Base-by-base conservation (phyloP, 371 early-diverging fungal species). In the Mortierella sp. region DNA sequence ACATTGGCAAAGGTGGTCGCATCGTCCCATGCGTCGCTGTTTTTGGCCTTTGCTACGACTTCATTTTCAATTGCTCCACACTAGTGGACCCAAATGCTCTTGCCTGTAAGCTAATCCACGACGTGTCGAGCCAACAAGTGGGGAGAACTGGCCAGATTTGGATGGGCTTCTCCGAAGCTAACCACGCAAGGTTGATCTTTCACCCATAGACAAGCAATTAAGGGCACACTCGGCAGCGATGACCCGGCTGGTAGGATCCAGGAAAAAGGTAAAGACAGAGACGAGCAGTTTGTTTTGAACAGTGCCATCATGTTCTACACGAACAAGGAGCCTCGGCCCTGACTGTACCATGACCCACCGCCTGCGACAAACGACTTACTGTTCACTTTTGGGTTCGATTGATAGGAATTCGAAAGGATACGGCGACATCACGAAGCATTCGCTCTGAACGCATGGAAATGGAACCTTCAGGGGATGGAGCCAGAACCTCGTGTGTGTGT, bases 401-500 rank as follows among this genome's bases (percentile, higher is more conserved):
- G 12, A 30, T 56, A 51, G 64, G 64, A 58, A 38, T 64, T 57
- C 28, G 64, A 48, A 9, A 23, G 57, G 16, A 58, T 64, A 16
- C 38, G 51, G 45, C 49, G 52, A 19, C 53, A 58, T 16, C 64
- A 58, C 18, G 46, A 42, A 23, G 64, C 64, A 16, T 57, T 64
- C 19, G 57, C 21, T 3, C 34, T 42, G 30, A 50, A 57, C 26
- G 18, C 38, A 42, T 69, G 70, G 70, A 31, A 62, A 16, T 7
- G 30, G 5, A 14, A 54, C 19, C 46, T 24, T 13, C 39, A 34
- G 10, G 34, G 34, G 34, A 34, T 63, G 26, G 49, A 61, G n/a
- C 54, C 70, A 16, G 70, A 69, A 43, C 41, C 41, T 16, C 67
- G 67, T 10, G 67, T 48, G 1, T 67, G 67, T 42, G 43, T 67